Conservation (phyloP, 768 basidiomycete genomes). For the Pleurotus ostreatus region DNA sequence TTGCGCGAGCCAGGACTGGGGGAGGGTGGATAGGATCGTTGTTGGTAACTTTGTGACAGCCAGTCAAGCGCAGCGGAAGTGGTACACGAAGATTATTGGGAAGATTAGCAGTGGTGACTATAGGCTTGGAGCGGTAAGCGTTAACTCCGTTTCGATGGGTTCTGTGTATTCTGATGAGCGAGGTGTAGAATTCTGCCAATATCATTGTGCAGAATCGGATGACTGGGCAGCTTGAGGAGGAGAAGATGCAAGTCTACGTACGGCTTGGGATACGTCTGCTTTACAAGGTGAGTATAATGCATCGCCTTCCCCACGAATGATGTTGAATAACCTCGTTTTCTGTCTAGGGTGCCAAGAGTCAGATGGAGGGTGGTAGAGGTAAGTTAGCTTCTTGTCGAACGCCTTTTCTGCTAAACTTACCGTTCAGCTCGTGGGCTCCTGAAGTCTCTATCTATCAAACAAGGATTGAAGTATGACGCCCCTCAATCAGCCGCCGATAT, state of each 20-base stretch:
- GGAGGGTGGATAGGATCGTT: constrained; percentile 80
- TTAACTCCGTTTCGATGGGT: constrained; percentile 8
- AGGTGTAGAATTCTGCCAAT: constrained; percentile 84
- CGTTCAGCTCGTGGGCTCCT: constrained; percentile 69
- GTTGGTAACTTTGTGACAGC: constrained; percentile 95
- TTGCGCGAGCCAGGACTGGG: constrained; percentile 93
- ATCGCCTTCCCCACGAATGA: neutral
- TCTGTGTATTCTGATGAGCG: constrained; percentile 1
- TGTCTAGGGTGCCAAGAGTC: constrained; percentile 67
- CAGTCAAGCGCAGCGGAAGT: constrained; percentile 94
- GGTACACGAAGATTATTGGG: constrained; percentile 86
- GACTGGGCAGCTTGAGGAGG: constrained; percentile 91
- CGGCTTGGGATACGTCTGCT: constrained; percentile 87
- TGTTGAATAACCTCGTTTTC: neutral
- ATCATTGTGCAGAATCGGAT: constrained; percentile 94
- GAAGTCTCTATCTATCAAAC: constrained; percentile 88
- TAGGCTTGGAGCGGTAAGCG: constrained; percentile 79
- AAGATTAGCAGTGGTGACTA: constrained; percentile 88
- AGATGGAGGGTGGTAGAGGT: constrained; percentile 90
- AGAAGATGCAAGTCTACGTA: constrained; percentile 96
- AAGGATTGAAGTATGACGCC: constrained; percentile 89
- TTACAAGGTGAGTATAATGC: constrained; percentile 57
- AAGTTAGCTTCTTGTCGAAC: constrained; percentile 16
- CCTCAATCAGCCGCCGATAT: constrained; percentile 85
- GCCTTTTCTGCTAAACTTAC: constrained; percentile 3